Percentiles rank a stretch among this genome's conserved stretches.
Evolutionary conservation across 805 yeast genomes (phyloP).

Genomic region (Pichia thaimueangensis): DNA sequence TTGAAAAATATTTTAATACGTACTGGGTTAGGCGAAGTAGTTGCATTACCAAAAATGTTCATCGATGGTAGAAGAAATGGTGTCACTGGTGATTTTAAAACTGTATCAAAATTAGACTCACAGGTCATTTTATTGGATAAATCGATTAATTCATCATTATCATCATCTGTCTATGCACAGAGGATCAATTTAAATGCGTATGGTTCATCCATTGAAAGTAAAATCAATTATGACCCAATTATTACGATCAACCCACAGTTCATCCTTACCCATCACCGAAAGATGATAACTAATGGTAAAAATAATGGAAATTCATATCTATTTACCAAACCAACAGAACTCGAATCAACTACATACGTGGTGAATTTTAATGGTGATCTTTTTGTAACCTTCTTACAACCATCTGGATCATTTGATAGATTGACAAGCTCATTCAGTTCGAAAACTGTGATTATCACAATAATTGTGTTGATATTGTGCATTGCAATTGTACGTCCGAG

Average conservation of each 20-base stretch:
- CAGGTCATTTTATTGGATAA: conserved; percentile 22
- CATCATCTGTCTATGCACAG: too few relatives aligned
- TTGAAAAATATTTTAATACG: conserved; percentile 57
- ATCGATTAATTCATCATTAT: conserved; percentile 11
- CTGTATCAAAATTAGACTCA: conserved; percentile 16
- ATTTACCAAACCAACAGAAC: conserved; percentile 49
- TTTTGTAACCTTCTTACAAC: conserved; percentile 71
- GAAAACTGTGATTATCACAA: conserved; percentile 53
- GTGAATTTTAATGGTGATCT: conserved; percentile 63
- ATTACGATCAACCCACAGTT: conserved; percentile 43
- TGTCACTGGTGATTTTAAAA: conserved; percentile 34
- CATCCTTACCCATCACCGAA: conserved; percentile 47
- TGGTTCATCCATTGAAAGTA: conserved; percentile 50
- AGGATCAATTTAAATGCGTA: conserved; percentile 1
- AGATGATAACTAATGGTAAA: conserved; percentile 26
- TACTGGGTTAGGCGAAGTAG: conserved; percentile 54
- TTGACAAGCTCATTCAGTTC: conserved; percentile 65
- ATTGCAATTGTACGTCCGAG: conserved; percentile 50
- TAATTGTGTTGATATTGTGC: conserved; percentile 42
- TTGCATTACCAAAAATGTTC: conserved; percentile 62
- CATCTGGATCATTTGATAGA: conserved; percentile 79
- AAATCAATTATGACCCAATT: conserved; percentile 60
- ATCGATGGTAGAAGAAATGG: conserved; percentile 60
- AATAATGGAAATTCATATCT: conserved; percentile 23
- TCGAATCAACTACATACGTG: conserved; percentile 77